phyloP scores from a whole-genome alignment of 2,329 filamentous ascomycete genomes.

The Lachnum nothofagi region DNA sequence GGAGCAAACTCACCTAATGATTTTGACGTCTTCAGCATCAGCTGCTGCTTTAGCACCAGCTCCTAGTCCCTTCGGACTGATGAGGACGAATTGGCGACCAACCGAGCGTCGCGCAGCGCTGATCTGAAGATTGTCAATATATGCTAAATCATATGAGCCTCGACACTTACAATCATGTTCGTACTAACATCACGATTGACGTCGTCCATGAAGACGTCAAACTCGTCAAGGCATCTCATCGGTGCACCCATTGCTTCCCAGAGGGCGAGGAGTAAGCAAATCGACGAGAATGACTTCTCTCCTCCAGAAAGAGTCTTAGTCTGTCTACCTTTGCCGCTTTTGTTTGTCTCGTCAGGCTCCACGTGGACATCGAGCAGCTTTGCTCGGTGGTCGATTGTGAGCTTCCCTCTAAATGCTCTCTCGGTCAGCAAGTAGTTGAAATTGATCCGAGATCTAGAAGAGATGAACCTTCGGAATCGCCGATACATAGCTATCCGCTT shows the following conservation, averaged over 20 bases:
- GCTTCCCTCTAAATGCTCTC: constrained; percentile 77
- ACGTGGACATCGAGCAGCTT: constrained; percentile 74
- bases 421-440: constrained; percentile 88
- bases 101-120: constrained; percentile 77
- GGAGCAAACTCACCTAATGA: constrained; percentile 58
- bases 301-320: constrained; percentile 92
- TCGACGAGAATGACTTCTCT: constrained; percentile 96
- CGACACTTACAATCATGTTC: constrained; percentile 72
- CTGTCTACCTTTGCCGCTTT: constrained; percentile 65
- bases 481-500: constrained; percentile 72
- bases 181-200: constrained; percentile 92
- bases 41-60: constrained; percentile 49
- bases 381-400: constrained; percentile 71
- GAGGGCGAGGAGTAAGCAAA: constrained; percentile 83
- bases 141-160: constrained; percentile 3
- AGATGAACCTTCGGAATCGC: constrained; percentile 77
- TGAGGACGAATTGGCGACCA: constrained; percentile 92
- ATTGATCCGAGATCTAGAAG: constrained; percentile 74
- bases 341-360: constrained; percentile 64
- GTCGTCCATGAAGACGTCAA: constrained; percentile 98
- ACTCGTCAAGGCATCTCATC: constrained; percentile 91
- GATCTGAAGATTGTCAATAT: constrained; percentile 50
- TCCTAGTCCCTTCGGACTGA: constrained; percentile 82
- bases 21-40: constrained; percentile 66
- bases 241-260: constrained; percentile 99